Conservation (phyloP, 305 asterid species). For the Fraxinus nigra region DNA sequence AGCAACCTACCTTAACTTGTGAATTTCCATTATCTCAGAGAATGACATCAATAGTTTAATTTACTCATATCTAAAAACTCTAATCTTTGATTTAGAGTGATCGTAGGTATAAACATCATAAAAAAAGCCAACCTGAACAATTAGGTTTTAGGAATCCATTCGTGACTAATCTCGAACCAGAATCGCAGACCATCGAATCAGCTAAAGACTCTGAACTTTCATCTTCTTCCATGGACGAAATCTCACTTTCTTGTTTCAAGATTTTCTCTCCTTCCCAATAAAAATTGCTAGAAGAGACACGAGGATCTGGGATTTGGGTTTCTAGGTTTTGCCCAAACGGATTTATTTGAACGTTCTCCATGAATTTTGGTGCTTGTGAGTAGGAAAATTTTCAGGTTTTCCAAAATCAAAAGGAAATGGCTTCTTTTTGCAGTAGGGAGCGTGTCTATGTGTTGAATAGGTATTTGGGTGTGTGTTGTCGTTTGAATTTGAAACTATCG, state of each 20-base stretch:
- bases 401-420: not conserved
- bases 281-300: conserved; percentile 20
- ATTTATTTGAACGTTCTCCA: conserved; percentile 34
- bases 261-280: conserved; percentile 27
- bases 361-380: conserved; percentile 10
- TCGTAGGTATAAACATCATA: not conserved
- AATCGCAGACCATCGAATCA: conserved; percentile 74
- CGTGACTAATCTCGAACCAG: conserved; percentile 56
- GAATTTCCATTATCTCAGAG: not conserved
- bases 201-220: conserved; percentile 46
- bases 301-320: conserved; percentile 23
- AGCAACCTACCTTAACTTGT: conserved; percentile 1
- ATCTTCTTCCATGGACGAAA: conserved; percentile 56
- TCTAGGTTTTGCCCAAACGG: not conserved
- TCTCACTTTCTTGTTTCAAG: conserved; percentile 41
- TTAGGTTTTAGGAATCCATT: conserved; percentile 50
- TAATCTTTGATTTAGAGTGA: not conserved
- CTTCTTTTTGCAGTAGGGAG: conserved; percentile 16
- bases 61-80: conserved; percentile 12
- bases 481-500: conserved; percentile 19
- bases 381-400: not conserved
- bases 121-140: conserved; percentile 49
- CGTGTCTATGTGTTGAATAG: conserved; percentile 17
- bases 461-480: conserved; percentile 3
- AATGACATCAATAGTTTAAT: not conserved